phyloP scores from a whole-genome alignment of 768 basidiomycete species.

The Favolaschia claudopus region DNA sequence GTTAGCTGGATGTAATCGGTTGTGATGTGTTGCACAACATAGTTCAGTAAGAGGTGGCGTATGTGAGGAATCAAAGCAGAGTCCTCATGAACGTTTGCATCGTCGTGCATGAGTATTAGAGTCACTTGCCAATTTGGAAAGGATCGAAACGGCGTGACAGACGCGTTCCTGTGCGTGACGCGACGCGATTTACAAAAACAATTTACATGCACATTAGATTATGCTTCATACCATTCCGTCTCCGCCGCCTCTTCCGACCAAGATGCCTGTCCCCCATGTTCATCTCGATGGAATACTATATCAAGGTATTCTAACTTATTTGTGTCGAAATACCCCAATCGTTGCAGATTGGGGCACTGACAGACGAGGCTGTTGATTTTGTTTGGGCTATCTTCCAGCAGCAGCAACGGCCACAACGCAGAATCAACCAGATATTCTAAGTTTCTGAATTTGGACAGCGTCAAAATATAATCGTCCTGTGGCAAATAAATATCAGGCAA shows the following conservation, averaged over 20 bases:
- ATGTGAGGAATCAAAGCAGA: slow-evolving; percentile 51
- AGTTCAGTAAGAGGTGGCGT: slow-evolving; percentile 59
- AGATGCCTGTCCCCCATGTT: slow-evolving; percentile 4
- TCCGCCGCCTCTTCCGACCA: slow-evolving; percentile 20
- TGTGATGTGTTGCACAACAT: slow-evolving; percentile 60
- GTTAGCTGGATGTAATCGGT: slow-evolving; percentile 64
- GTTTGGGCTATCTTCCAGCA: background rate
- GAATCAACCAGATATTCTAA: slow-evolving; percentile 28
- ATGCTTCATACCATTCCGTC: background rate
- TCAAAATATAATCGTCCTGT: slow-evolving; percentile 33
- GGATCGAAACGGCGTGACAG: too few species aligned
- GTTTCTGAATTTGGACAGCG: slow-evolving; percentile 24
- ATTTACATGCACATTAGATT: background rate
- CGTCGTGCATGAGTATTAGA: too few species aligned
- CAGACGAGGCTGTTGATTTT: slow-evolving; percentile 18
- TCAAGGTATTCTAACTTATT: slow-evolving; percentile 15
- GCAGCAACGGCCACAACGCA: slow-evolving; percentile 27
- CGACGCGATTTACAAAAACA: background rate
- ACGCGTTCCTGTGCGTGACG: too few species aligned
- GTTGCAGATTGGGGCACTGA: slow-evolving; percentile 21
- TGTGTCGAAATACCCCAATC: slow-evolving; percentile 19
- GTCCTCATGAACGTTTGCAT: background rate
- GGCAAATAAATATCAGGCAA: background rate
- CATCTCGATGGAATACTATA: slow-evolving; percentile 18
- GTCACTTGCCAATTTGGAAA: too few species aligned